phyloP scores from a whole-genome alignment of 805 yeast species.

The Hanseniaspora lachancei region DNA sequence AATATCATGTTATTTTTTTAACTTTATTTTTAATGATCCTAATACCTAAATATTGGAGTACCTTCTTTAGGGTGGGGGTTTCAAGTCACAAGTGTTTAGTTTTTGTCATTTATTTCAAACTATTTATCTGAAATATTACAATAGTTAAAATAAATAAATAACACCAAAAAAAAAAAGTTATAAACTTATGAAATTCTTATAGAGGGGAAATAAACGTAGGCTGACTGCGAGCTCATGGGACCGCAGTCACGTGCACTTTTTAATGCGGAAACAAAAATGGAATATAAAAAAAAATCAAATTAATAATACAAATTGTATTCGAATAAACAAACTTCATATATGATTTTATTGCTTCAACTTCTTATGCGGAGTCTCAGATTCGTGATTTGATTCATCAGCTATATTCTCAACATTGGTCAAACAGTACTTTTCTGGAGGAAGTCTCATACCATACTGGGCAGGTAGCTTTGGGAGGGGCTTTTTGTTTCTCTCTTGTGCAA shows the following conservation, averaged over 20 bases:
- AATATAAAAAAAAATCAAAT: not conserved
- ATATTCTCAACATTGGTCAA: slow-evolving; percentile 37
- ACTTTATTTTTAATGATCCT: not conserved
- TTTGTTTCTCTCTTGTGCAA: slow-evolving; percentile 85
- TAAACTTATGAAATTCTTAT: not conserved
- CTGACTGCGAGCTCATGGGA: not conserved
- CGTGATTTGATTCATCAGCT: not conserved
- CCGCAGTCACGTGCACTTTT: too few species aligned
- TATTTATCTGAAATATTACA: too few species aligned
- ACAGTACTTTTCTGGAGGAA: slow-evolving; percentile 97
- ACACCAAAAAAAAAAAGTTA: not conserved
- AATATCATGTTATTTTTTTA: slow-evolving; percentile 22
- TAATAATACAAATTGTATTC: not conserved
- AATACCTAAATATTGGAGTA: not conserved
- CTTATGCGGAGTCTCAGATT: not conserved
- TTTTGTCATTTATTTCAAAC: too few species aligned
- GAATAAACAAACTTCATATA: not conserved
- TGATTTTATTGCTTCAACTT: not conserved
- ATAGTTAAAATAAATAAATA: too few species aligned
- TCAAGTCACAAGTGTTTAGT: too few species aligned
- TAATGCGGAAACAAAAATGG: not conserved
- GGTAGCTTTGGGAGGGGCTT: slow-evolving; percentile 83
- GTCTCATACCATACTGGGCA: slow-evolving; percentile 78
- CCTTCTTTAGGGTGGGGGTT: too few species aligned
- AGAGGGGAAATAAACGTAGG: not conserved